Base-by-base conservation (phyloP, 257 asterid genomes). In the Ophiorrhiza pumila region DNA sequence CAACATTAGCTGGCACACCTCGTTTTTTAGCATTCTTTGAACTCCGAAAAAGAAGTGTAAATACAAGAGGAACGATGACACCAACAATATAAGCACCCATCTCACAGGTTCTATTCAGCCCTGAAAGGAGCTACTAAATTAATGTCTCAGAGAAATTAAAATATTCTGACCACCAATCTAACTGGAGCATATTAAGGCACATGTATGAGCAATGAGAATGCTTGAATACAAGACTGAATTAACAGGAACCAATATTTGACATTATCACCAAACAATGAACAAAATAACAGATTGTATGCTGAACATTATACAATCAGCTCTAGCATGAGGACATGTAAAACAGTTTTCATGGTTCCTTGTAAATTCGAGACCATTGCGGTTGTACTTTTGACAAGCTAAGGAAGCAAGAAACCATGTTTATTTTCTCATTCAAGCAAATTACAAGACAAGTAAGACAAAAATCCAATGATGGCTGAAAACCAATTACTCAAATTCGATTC, bases 31-130 rank as follows among this genome's bases (percentile, higher is more conserved):
- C 84, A 66, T 86, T 88, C 73, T 88, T 92, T 4, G 84, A 72
- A 75, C 74, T 89, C 72, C 87, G 95, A 69, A 87, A 71, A 47
- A 92, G 74, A 71, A 95, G 82, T 8, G 98, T 85, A 20, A 92
- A 32, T 68, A 88, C 86, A 69, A 95, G 83, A 18, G 99, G 98
- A 73, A 94, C 79, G 29, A 95, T 82, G 63, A 83, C 78, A 32
- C 99, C 97, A 72, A 80, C 84, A 67, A 85, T 78, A 78, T 95
- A 95, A 71, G 94, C 88, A 76, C 82, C 87, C 99, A 92, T 95
- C 74, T 77, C 80, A 67, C 59, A 47, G 42, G 27, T 31, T 34
- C 41, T 46, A 13, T 29, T 56, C 34, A 2, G 39, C 64, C 81
- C 76, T 60, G 72, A 23, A 69, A 69, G 70, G 50, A 69, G 76